phyloP scores from a whole-genome alignment of 2,329 filamentous ascomycete genomes.

The Cladosporium cucumerinum region DNA sequence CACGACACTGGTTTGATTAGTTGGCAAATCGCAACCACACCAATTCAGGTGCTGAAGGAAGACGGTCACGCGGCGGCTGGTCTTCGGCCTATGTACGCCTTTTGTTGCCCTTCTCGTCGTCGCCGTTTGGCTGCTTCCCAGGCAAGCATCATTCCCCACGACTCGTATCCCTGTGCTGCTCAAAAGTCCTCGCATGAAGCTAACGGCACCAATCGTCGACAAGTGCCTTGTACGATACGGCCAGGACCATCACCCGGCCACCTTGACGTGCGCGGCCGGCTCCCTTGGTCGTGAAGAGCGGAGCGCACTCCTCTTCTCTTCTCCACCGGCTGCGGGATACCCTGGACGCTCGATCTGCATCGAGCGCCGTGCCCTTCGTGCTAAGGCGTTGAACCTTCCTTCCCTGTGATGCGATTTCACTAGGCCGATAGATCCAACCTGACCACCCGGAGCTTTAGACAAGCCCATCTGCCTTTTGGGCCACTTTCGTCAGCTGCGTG shows the following conservation, averaged over 20 bases:
- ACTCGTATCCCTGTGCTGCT: conserved; percentile 15
- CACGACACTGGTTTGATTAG: background rate
- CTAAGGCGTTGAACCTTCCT: conserved; percentile 16
- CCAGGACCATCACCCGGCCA: background rate
- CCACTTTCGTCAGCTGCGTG: conserved; percentile 13
- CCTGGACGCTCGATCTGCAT: conserved; percentile 10
- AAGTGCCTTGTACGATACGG: background rate
- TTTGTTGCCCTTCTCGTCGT: conserved; percentile 4
- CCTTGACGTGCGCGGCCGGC: background rate
- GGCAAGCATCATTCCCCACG: background rate
- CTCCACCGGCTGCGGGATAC: conserved; percentile 8
- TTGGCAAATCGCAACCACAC: background rate
- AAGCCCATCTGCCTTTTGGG: conserved; percentile 8
- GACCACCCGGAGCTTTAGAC: conserved; percentile 11
- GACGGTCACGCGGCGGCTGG: conserved; percentile 15
- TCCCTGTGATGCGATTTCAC: conserved; percentile 13
- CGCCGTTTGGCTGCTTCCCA: background rate
- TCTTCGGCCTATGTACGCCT: conserved; percentile 6
- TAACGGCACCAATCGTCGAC: conserved; percentile 5
- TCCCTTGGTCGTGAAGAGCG: conserved; percentile 8
- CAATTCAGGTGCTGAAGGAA: conserved; percentile 1
- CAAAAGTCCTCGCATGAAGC: conserved; percentile 7
- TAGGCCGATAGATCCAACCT: conserved; percentile 11
- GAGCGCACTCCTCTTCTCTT: background rate
- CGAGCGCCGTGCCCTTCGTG: conserved; percentile 13